Percentiles rank a stretch among this genome's conserved stretches.
Evolutionary conservation across 805 yeast species (phyloP).

Genomic region (Candida pini): DNA sequence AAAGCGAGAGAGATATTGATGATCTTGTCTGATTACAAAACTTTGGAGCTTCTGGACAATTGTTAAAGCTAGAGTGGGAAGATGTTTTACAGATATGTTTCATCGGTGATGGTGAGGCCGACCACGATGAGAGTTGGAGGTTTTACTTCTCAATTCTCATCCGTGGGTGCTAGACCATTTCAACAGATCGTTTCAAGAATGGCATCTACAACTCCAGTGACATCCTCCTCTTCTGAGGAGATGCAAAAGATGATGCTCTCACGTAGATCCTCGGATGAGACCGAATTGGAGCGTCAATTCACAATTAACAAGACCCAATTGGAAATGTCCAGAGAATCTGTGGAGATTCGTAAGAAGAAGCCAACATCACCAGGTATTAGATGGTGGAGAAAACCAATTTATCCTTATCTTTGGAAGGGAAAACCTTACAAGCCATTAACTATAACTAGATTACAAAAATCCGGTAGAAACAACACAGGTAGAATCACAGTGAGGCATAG

Average conservation of each 20-base stretch:
- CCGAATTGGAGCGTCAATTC: constrained; percentile 79
- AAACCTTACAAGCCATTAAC: constrained; percentile 76
- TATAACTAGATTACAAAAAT: constrained; percentile 58
- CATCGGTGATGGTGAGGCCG: constrained; percentile 1
- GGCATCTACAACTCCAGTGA: constrained; percentile 9
- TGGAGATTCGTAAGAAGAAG: constrained; percentile 66
- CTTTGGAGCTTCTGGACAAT: too few relatives aligned
- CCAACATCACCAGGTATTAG: constrained; percentile 84
- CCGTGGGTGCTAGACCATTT: too few relatives aligned
- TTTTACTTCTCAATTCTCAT: too few relatives aligned
- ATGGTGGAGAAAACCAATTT: constrained; percentile 84
- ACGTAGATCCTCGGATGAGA: constrained; percentile 40
- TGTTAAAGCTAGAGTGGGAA: too few relatives aligned
- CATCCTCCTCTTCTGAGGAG: constrained; percentile 20
- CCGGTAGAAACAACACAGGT: constrained; percentile 90
- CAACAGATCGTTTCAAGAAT: too few relatives aligned
- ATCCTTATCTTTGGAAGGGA: constrained; percentile 83
- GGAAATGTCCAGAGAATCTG: constrained; percentile 63
- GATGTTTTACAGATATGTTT: constrained; percentile 3
- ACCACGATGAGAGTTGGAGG: too few relatives aligned
- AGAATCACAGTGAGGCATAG: constrained; percentile 87
- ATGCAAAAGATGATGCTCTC: constrained; percentile 30
- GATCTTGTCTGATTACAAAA: neutral
- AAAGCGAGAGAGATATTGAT: too few relatives aligned
- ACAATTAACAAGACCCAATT: constrained; percentile 64